Evolutionary conservation across 352 stramenopile genomes (phyloP).

Genomic region (Phytopythium montanum): DNA sequence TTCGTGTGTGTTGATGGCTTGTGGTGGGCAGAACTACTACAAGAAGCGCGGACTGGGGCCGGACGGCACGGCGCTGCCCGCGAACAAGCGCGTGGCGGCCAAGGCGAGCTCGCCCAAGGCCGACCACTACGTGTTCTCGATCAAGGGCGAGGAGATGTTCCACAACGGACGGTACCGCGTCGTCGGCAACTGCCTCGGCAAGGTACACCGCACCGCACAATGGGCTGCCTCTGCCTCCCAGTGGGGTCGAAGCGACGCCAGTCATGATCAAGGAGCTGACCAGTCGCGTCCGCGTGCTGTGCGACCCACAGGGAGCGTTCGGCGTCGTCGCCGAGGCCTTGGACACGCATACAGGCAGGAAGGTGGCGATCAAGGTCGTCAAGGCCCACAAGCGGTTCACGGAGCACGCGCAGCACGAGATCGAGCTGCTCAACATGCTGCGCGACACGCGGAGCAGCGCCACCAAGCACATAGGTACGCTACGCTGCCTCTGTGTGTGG

Average conservation of each 20-base stretch:
- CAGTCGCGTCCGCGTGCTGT: neutral
- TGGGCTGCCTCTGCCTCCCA: no score
- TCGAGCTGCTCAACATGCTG: slow-evolving; percentile 93
- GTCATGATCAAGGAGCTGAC: slow-evolving; percentile 9
- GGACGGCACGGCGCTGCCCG: slow-evolving; percentile 36
- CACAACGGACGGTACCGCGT: slow-evolving; percentile 75
- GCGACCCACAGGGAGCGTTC: slow-evolving; percentile 62
- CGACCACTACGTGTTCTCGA: slow-evolving; percentile 57
- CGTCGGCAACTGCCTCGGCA: slow-evolving; percentile 60
- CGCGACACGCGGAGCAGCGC: slow-evolving; percentile 64
- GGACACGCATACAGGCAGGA: slow-evolving; percentile 63
- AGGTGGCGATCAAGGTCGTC: slow-evolving; percentile 99
- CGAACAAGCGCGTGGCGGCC: slow-evolving; percentile 53
- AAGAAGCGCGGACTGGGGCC: slow-evolving; percentile 59
- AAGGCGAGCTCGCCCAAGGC: slow-evolving; percentile 22
- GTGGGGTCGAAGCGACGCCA: neutral
- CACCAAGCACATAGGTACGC: slow-evolving; percentile 91
- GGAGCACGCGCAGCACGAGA: slow-evolving; percentile 96
- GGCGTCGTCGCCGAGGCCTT: slow-evolving; percentile 78
- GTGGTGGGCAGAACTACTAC: slow-evolving; percentile 73
- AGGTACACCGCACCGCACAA: slow-evolving; percentile 49
- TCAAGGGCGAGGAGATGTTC: slow-evolving; percentile 64
- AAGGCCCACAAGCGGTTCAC: slow-evolving; percentile 98
- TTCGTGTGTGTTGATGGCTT: slow-evolving; percentile 1
- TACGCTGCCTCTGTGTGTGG: neutral